Base-by-base conservation (phyloP, 2,329 filamentous ascomycete species). In the Plectosphaerella sp. region DNA sequence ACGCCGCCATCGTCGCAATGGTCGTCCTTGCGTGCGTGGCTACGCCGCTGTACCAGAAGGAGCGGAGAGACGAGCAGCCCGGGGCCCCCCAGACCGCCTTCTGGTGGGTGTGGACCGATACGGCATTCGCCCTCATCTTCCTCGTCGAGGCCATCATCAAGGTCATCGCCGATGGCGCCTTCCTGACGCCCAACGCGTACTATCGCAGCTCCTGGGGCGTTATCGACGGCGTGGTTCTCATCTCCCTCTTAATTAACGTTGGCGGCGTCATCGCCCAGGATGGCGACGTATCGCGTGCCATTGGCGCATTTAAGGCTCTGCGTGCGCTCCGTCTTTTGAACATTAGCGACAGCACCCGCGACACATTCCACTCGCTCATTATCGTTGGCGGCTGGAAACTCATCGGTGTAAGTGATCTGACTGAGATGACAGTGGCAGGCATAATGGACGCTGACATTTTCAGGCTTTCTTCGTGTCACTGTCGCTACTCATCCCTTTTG, bases 131-230 rank as follows among this genome's bases (percentile, higher is more conserved):
- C 2, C 69, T 88, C 2, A 71, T 99, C 14, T 99, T 99, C 71
- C 88, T 88, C 0, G 65, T 89, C 7, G 94, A 99, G 69, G 91
- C 92, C 1, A 63, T 85, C 6, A 92, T 99, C 72, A 99, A 99
- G 68, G 86, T 96, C 51, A 84, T 99, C 61, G 94, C 94, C 0
- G 94, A 99, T 71, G 94, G 94, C 8, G 88, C 96, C 61, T 88
- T 97, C 67, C 97, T 90, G 83, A 97, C 94, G 0, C 94, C 94
- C 0, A 97, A 99, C 69, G 95, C 95, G 3, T 99, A 96, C 66
- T 91, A 97, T 67, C 86, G 94, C 61, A 93, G 93, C 64, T 93
- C 92, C 0, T 99, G 94, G 94, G 95, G 94, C 7, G 86, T 96
- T 56, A 97, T 99, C 58, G 94, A 99, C 64, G 91, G 88, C 0